These are phyloP conservation scores for Bipolaris victoriae DNA, from an alignment of 2,329 filamentous ascomycete genomes.

Conservation along the genomic window DNA sequence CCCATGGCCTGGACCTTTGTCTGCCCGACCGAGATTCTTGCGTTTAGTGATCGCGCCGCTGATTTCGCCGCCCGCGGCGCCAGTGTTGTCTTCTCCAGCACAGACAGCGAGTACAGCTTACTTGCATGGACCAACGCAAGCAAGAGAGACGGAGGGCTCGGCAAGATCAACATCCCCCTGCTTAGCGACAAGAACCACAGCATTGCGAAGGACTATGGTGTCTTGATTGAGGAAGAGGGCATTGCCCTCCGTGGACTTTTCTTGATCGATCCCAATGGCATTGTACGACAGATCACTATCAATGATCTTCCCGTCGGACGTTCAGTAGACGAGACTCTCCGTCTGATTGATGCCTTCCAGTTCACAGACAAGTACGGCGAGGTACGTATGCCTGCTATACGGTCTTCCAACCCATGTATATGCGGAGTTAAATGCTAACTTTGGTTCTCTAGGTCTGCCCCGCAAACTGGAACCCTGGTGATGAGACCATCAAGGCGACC, in stretches of 20 bases:
- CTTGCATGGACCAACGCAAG: slow-evolving; percentile 65
- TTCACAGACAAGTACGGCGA: slow-evolving; percentile 53
- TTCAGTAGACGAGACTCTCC: slow-evolving; percentile 68
- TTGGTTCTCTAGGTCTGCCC: slow-evolving; percentile 43
- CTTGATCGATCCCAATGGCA: slow-evolving; percentile 69
- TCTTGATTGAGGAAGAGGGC: slow-evolving; percentile 68
- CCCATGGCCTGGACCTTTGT: slow-evolving; percentile 73
- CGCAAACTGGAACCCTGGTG: slow-evolving; percentile 52
- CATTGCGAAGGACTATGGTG: slow-evolving; percentile 67
- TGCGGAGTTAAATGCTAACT: slow-evolving; percentile 8
- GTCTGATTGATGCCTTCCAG: slow-evolving; percentile 60
- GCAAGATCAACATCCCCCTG: slow-evolving; percentile 65
- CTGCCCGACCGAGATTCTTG: slow-evolving; percentile 70
- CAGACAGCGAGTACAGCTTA: slow-evolving; percentile 65
- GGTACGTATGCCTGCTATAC: slow-evolving; percentile 19
- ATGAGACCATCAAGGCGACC: slow-evolving; percentile 50
- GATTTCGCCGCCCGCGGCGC: slow-evolving; percentile 66
- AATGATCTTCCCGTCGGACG: slow-evolving; percentile 70
- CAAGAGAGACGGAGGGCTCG: slow-evolving; percentile 67
- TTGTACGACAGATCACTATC: slow-evolving; percentile 66
- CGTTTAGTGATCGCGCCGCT: slow-evolving; percentile 66
- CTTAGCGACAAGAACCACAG: slow-evolving; percentile 67
- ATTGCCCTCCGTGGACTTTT: slow-evolving; percentile 69
- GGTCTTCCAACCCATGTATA: background rate
- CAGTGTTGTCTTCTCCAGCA: slow-evolving; percentile 65